Evolutionary conservation across 257 asterid species (phyloP), one percentile per base, ranked within the genome.

Genomic region (Jaltomata sinuosa): DNA sequence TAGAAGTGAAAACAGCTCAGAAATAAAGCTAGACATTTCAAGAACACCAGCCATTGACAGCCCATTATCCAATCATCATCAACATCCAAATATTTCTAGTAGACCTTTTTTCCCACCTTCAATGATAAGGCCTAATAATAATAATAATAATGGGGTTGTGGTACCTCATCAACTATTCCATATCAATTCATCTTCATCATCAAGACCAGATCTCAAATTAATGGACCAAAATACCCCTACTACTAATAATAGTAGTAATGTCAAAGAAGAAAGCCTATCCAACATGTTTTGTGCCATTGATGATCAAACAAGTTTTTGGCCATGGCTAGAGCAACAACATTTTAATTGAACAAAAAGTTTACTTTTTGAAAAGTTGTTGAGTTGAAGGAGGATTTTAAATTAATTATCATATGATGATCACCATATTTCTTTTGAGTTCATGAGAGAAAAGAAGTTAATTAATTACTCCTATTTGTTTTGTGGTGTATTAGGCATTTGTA

Each of bases 301-400:
- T 84, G 98, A 97, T 84, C 98, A 96, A 84, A 87, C 96, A 6
- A 97, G 93, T 77, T 93, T 93, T 89, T 96, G 99, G 99, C 97
- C 99, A 7, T 96, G 99, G 99, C 90, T 96, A 74, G 99, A 96
- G 81, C 93, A 92, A 45, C 97, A 91, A 7, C 92, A 94, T 85
- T 94, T 93, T 93, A 91, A 91, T 85, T 96, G 82, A 87, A 64
- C 64, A 68, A 85, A 62, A 80, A 85, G 32, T 32, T 18, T 42
- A 81, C 16, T 74, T 22, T 40, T 0, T 0, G 8, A 76, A 76
- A 76, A 47, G 62, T 77, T 77, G 64, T 11, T 77, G 64, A 18
- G 62, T 27, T 77, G 82, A 77, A 49, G 40, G 82, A 49, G 18
- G 18, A 18, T 77, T 27, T 76, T 9, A 36, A 34, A 68, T 71